Base-by-base conservation (phyloP, 306 rosid genomes). In the Pterocarpus macrocarpus region DNA sequence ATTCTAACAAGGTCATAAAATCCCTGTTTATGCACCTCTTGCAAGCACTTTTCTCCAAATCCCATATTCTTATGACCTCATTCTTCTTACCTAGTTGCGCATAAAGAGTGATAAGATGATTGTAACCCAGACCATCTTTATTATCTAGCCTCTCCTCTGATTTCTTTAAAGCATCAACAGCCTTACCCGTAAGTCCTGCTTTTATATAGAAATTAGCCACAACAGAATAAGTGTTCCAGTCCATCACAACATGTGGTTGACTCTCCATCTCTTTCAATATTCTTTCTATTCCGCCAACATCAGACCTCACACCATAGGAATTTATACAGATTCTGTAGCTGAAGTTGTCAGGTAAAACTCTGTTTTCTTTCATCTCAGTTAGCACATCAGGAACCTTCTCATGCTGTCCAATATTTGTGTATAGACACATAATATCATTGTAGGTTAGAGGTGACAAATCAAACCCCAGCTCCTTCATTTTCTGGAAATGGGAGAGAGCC, bases 301-400 rank as follows among this genome's bases (percentile, higher is more conserved):
- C 90, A 45, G 89, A 86, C 80, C 90, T 87, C 59, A 33, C 86
- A 1, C 97, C 94, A 49, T 71, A 89, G 28, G 97, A 90, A 79
- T 89, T 93, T 72, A 95, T 90, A 80, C 95, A 90, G 78, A 95
- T 88, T 87, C 97, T 88, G 80, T 95, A 93, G 68, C 97, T 90
- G 78, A 84, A 91, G 73, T 91, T 93, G 70, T 95, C 98, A 0
- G 99, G 98, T 41, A 86, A 72, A 57, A 93, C 86, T 7, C 82
- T 12, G 15, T 91, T 87, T 83, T 82, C 81, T 85, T 88, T 88
- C 98, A 95, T 93, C 88, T 93, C 98, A 5, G 73, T 75, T 2
- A 95, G 80, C 56, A 95, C 86, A 33, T 35, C 83, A 1, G 87
- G 87, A 83, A 93, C 88, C 81, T 93, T 93, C 84, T 90, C 93